phyloP scores from a whole-genome alignment of 768 basidiomycete genomes.

The Tricholoma flavovirens region DNA sequence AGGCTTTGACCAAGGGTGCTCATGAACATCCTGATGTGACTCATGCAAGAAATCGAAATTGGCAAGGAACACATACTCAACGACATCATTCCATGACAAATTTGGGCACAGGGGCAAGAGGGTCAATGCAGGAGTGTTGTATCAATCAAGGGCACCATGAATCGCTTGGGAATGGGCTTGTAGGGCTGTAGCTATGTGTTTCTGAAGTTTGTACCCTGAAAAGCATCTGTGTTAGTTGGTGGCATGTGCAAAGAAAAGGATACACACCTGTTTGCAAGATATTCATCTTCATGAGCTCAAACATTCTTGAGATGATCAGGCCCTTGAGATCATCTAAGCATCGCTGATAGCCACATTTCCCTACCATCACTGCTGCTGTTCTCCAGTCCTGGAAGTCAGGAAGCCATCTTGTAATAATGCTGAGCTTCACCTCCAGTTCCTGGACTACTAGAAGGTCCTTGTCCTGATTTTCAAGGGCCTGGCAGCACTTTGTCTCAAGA shows the following conservation, averaged over 20 bases:
- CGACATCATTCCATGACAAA: too few relatives aligned
- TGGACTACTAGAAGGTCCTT: too few relatives aligned
- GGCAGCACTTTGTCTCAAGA: too few relatives aligned
- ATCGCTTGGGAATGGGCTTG: constrained; percentile 15
- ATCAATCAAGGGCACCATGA: constrained; percentile 10
- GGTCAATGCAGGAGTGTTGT: constrained; percentile 16
- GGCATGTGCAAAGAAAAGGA: neutral
- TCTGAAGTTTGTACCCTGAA: constrained; percentile 8
- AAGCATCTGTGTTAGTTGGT: neutral
- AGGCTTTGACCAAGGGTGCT: constrained; percentile 15
- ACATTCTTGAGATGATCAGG: constrained; percentile 17
- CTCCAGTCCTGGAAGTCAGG: neutral
- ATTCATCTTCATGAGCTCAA: too few relatives aligned
- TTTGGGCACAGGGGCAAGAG: too few relatives aligned
- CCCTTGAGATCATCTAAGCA: too few relatives aligned
- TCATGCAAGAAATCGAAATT: constrained; percentile 17
- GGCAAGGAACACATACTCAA: too few relatives aligned
- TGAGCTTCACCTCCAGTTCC: too few relatives aligned
- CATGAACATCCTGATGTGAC: constrained; percentile 10
- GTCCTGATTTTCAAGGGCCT: too few relatives aligned
- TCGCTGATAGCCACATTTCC: neutral
- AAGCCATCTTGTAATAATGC: neutral
- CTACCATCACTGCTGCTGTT: neutral
- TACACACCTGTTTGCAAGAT: constrained; percentile 21
- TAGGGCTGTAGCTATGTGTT: constrained; percentile 7